Evolutionary conservation across 1,284 basidiomycete genomes (phyloP), one percentile per base, ranked within the genome.

Genomic region (Naganishia sp.): DNA sequence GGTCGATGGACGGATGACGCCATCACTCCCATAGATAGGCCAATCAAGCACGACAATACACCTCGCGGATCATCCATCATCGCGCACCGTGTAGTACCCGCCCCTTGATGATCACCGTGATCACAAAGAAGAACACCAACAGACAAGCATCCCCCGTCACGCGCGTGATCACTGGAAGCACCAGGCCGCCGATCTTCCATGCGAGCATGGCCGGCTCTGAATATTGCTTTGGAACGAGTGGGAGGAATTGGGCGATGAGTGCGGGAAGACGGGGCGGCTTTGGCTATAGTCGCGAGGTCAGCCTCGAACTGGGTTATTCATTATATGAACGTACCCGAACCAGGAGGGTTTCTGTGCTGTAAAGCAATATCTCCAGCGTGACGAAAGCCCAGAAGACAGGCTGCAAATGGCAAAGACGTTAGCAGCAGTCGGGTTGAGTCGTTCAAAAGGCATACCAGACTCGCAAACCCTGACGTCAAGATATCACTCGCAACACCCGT

Each of bases 371-470:
- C 53, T 79, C 75, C 18, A 81, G 66, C 0, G 79, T 79, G 0
- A 72, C 66, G 62, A 79, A 81, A 0, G 79, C 77, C 76, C 77
- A 80, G 70, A 81, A 81, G 15, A 80, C 67, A n/a, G 79, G 79
- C 79, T 81, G 63, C 10, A 4, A 7, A 17, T 13, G 31, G 2
- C 11, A 28, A 28, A 21, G 11, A 42, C 5, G 10, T 18, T 18
- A 17, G 39, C 11, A 10, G 21, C 9, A 9, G 45, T 13, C 35
- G 2, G 2, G 13, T 6, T 2, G 7, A 39, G 35, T 13, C 35
- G 35, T 39, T 0, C 0, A 3, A 21, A 10, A 10, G 15, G 67
- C 72, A 66, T 61, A 73, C 72, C 51, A 73, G 35, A 18, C 61
- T 61, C 47, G 70, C 69, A 18, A 70, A 58, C 6, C 46, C 53